Evolutionary conservation across 1,284 basidiomycete species (phyloP).

Genomic region (Polyporus tsugae): DNA sequence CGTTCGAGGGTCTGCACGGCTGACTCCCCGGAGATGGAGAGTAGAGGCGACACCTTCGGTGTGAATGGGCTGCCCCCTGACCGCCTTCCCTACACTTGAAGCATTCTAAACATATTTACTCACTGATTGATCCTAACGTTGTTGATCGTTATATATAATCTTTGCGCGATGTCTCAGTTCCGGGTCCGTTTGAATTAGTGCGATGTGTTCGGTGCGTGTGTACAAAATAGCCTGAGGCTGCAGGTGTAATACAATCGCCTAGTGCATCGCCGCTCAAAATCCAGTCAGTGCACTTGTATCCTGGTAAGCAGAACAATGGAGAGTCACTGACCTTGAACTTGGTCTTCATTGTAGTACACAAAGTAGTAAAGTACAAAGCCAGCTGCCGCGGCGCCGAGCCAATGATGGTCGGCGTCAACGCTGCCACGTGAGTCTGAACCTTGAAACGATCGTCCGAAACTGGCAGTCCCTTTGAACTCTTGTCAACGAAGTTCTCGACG

Average conservation of each 20-base stretch:
- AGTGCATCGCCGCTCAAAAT: background rate
- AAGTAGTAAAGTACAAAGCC: background rate
- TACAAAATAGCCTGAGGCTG: no score
- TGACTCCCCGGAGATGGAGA: no score
- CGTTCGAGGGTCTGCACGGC: no score
- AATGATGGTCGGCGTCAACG: background rate
- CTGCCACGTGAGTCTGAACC: background rate
- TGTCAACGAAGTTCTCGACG: background rate
- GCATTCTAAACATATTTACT: background rate
- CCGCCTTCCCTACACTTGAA: no score
- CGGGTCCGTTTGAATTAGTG: no score
- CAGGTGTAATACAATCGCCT: no score
- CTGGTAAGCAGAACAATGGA: background rate
- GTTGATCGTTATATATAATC: background rate
- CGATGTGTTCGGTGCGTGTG: no score
- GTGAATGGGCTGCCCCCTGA: background rate
- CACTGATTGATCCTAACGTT: background rate
- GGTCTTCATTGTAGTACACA: background rate
- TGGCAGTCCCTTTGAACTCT: slow-evolving; percentile 7
- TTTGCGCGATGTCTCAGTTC: no score
- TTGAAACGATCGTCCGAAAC: background rate
- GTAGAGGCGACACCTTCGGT: no score
- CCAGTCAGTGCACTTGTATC: background rate
- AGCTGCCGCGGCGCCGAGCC: background rate
- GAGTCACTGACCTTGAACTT: background rate